Evolutionary conservation across 352 stramenopile genomes (phyloP), one percentile per base, ranked within the genome.

Genomic region (Phytophthora citrophthora): DNA sequence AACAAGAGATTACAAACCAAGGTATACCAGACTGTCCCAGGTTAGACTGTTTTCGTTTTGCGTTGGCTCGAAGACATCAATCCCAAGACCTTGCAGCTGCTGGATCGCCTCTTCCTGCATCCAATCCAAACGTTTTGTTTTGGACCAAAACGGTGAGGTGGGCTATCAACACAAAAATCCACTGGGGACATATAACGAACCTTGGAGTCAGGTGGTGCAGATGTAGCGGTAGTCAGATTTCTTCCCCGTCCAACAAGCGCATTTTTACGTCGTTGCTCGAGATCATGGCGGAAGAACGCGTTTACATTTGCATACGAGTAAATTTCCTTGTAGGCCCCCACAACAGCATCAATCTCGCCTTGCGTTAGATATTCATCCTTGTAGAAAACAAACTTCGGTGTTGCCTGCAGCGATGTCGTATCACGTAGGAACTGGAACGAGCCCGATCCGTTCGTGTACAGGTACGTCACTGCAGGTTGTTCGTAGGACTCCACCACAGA

Each of bases 271-370:
- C 81, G 81, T 16, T 89, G 73, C 48, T 90, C 82, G 32, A 88
- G 73, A 36, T 94, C 76, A 31, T 88, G 77, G 8, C 77, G 76
- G 52, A 89, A 88, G 46, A 91, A 94, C 16, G 79, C 81, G 49
- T 91, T 78, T 36, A 94, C 77, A 48, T 93, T 89, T 16, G 82
- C 77, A 53, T 80, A 86, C 58, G 86, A 92, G 48, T 91, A 94
- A 36, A 94, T 81, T 29, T 92, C 86, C 49, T 93, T 92, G 79
- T 96, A 96, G 12, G 88, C 88, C 15, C 64, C 73, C n/a, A 94
- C 84, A 47, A 96, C 68, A 10, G 88, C 88, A 40, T 91, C 72
- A 24, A 94, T 76, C 59, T 96, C 88, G 23, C 48, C 57, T 49
- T 81, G 61, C 15, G 83, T 91, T 12, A 96, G 45, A 23, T 70